These are phyloP conservation scores for Pseudonectria buxi DNA, from an alignment of 2,329 filamentous ascomycete genomes.

Conservation along the genomic window DNA sequence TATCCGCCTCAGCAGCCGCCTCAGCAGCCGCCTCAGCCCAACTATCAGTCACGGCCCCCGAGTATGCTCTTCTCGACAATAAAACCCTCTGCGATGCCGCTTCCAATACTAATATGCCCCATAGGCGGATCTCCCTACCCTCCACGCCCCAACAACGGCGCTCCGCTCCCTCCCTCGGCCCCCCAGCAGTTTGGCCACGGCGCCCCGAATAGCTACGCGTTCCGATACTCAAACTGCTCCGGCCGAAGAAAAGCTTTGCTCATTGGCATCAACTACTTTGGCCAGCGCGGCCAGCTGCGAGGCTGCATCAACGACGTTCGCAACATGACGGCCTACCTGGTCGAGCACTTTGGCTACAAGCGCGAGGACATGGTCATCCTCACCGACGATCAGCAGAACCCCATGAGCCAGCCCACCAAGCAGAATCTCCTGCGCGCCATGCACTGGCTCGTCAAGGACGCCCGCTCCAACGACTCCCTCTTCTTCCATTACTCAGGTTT, in stretches of 20 bases:
- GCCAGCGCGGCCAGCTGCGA: conserved; percentile 79
- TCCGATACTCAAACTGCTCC: conserved; percentile 87
- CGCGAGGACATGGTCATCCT: conserved; percentile 95
- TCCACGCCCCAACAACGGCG: conserved; percentile 34
- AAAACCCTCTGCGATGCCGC: not conserved
- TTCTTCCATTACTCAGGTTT: conserved; percentile 96
- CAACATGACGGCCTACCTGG: conserved; percentile 90
- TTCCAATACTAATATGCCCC: conserved; percentile 1
- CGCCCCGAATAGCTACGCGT: conserved; percentile 72
- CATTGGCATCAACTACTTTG: conserved; percentile 96
- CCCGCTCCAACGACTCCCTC: conserved; percentile 82
- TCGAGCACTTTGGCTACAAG: conserved; percentile 85
- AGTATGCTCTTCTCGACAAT: not conserved
- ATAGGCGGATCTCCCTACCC: not conserved
- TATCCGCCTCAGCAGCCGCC: conserved; percentile 34
- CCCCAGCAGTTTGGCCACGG: conserved; percentile 72
- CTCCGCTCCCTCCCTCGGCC: conserved; percentile 58
- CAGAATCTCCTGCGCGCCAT: conserved; percentile 91
- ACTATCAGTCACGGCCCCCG: conserved; percentile 41
- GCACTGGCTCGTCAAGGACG: conserved; percentile 97
- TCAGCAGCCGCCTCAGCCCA: conserved; percentile 40
- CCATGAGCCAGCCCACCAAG: conserved; percentile 95
- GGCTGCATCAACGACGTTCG: conserved; percentile 97
- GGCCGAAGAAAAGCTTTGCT: conserved; percentile 82
- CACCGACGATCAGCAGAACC: conserved; percentile 94